Percentiles rank a stretch among this genome's conserved stretches.
Conservation (phyloP, 345 rosid species). For the Firmiana major region DNA sequence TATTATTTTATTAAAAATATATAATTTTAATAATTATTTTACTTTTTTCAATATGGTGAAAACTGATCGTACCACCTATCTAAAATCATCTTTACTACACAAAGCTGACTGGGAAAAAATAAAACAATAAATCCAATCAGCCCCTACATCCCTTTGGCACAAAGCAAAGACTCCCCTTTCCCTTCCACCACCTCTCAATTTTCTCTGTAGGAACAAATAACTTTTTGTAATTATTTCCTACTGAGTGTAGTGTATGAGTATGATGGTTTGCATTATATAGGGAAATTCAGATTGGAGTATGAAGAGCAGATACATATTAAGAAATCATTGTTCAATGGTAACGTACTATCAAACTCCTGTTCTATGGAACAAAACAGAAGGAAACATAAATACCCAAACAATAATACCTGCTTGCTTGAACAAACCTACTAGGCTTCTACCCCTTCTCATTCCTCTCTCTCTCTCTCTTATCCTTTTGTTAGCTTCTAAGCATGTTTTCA, state of each 20-base stretch:
- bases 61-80: too few species aligned
- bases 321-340: background rate
- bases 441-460: background rate
- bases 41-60: too few species aligned
- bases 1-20: too few species aligned
- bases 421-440: background rate
- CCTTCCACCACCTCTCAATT: background rate
- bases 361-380: constrained; percentile 12
- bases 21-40: too few species aligned
- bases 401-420: constrained; percentile 21
- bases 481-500: constrained; percentile 90
- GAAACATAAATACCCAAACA: constrained; percentile 22
- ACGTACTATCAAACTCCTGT: background rate
- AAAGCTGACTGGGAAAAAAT: background rate
- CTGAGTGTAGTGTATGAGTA: too few species aligned
- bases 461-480: constrained; percentile 33
- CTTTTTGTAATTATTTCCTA: background rate
- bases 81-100: too few species aligned
- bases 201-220: background rate
- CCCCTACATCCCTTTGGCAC: background rate
- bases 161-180: background rate
- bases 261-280: background rate
- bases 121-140: background rate
- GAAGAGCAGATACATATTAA: background rate
- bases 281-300: background rate